These are phyloP conservation scores for Fragilariopsis cylindrus DNA, from an alignment of 108 stramenopile genomes.

Conservation along the genomic window DNA sequence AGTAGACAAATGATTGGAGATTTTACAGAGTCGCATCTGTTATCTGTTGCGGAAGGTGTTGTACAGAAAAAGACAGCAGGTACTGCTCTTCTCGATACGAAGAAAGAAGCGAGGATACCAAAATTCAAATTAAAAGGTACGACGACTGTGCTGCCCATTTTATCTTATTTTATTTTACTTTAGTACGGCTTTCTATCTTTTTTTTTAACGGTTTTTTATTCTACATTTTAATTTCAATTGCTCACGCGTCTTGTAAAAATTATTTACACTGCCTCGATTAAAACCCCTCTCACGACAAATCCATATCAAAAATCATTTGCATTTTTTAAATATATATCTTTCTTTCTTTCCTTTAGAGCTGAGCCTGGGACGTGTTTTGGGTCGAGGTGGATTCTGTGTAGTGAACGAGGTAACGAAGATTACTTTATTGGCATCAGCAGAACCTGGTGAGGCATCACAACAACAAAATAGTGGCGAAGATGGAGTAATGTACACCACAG, in stretches of 20 bases:
- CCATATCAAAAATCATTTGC: not conserved
- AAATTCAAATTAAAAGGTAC: conserved; percentile 58
- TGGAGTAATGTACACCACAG: conserved; percentile 51
- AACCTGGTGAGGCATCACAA: not conserved
- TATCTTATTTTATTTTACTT: not conserved
- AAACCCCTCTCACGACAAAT: not conserved
- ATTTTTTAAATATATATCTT: not conserved
- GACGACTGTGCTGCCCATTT: not conserved
- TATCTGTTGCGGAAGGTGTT: conserved; percentile 55
- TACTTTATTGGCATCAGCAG: conserved; percentile 17
- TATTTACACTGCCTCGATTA: not conserved
- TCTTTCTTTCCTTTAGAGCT: conserved; percentile 49
- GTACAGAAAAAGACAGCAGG: conserved; percentile 60
- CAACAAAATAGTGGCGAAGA: conserved; percentile 45
- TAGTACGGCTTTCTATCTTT: not conserved
- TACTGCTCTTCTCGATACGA: conserved; percentile 54
- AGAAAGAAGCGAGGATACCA: conserved; percentile 64
- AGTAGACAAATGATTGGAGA: conserved; percentile 39
- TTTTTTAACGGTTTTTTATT: not conserved
- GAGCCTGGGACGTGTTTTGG: conserved; percentile 67
- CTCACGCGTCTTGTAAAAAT: not conserved
- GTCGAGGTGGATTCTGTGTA: conserved; percentile 82
- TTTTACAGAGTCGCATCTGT: conserved; percentile 56
- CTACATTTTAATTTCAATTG: not conserved
- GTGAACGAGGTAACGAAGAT: conserved; percentile 69